Evolutionary conservation across 495 filamentous ascomycete genomes (phyloP).

Genomic region (Tuber melanosporum): DNA sequence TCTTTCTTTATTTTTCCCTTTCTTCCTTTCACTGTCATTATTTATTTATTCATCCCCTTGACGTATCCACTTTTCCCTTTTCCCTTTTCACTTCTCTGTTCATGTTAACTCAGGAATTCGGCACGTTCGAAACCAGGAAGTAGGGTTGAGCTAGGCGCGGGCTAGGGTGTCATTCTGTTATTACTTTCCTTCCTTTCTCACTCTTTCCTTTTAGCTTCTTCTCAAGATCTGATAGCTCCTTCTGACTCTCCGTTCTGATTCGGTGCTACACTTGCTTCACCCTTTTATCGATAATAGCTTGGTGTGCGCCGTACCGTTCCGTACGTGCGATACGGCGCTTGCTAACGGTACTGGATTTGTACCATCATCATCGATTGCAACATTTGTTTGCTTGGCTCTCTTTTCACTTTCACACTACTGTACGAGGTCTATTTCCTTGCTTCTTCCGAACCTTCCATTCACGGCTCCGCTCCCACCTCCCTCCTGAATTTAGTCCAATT

Average conservation of each 20-base stretch:
- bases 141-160: background rate
- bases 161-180: constrained; percentile 12
- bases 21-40: constrained; percentile 10
- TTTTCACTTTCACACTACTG: constrained; percentile 1
- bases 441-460: background rate
- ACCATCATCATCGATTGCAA: background rate
- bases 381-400: background rate
- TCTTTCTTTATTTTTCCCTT: constrained; percentile 8
- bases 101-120: background rate
- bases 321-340: background rate
- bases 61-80: constrained; percentile 2
- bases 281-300: background rate
- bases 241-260: background rate
- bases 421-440: background rate
- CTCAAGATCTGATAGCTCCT: background rate
- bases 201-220: background rate
- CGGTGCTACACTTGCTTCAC: background rate
- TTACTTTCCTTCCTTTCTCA: constrained; percentile 2
- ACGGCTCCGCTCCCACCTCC: background rate
- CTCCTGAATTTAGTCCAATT: background rate
- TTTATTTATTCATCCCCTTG: background rate
- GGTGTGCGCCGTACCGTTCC: background rate
- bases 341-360: background rate
- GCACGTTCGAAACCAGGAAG: background rate
- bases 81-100: constrained; percentile 3